Evolutionary conservation across 2,329 filamentous ascomycete genomes (phyloP).

Genomic region (Fusarium phyllophilum): DNA sequence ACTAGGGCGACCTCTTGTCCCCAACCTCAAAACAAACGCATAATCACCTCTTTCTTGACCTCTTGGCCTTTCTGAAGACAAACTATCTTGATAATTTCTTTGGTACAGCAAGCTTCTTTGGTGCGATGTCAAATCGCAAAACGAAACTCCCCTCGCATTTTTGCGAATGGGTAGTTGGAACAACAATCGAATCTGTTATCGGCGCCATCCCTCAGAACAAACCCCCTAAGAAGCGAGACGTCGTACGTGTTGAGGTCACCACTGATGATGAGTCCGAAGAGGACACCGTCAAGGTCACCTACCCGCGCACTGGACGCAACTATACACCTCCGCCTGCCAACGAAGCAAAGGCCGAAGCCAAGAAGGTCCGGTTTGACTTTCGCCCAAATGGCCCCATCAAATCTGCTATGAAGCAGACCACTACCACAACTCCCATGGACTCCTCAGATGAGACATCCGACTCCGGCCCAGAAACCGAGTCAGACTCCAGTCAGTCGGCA

Average conservation of each 20-base stretch:
- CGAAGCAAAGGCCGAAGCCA: conserved; percentile 39
- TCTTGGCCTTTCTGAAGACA: conserved; percentile 5
- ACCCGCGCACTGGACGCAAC: conserved; percentile 53
- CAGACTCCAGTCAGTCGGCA: conserved; percentile 40
- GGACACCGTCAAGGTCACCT: conserved; percentile 60
- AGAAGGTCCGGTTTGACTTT: conserved; percentile 57
- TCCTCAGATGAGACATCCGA: conserved; percentile 39
- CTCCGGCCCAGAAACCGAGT: conserved; percentile 30
- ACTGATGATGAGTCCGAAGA: conserved; percentile 64
- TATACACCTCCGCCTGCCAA: neutral
- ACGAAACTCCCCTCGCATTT: conserved; percentile 42
- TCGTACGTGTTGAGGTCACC: conserved; percentile 55
- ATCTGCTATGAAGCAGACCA: conserved; percentile 39
- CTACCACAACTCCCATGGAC: conserved; percentile 23
- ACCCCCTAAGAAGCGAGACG: conserved; percentile 42
- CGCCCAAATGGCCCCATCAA: conserved; percentile 42
- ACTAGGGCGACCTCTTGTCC: neutral
- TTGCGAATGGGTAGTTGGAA: conserved; percentile 56
- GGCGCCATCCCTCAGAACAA: conserved; percentile 43
- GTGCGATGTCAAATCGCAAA: conserved; percentile 34
- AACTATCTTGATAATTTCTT: neutral
- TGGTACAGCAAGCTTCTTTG: neutral
- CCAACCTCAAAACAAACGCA: neutral
- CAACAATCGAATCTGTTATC: conserved; percentile 47
- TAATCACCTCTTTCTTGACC: neutral